Percentiles rank a stretch among this genome's conserved stretches.
Conservation (phyloP, 371 early-diverging fungal genomes). For the Mortierella sp. region DNA sequence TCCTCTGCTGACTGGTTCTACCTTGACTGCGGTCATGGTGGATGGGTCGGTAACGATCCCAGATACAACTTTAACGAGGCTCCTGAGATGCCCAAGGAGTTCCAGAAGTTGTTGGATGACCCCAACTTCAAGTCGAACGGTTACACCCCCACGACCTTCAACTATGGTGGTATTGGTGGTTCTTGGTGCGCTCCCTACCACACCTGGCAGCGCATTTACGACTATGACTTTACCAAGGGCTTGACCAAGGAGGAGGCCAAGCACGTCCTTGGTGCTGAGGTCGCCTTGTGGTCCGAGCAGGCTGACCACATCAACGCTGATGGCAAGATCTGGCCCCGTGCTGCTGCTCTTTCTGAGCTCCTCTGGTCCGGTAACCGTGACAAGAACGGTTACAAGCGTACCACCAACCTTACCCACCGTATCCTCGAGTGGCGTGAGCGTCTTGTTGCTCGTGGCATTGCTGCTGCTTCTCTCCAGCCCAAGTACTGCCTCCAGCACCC, state of each 20-base stretch:
- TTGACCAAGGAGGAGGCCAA: conserved; percentile 60
- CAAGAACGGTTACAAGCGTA: conserved; percentile 60
- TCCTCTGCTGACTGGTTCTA: conserved; percentile 69
- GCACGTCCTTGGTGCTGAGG: conserved; percentile 66
- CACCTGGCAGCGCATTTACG: conserved; percentile 84
- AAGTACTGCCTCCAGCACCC: conserved; percentile 55
- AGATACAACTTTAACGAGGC: conserved; percentile 44
- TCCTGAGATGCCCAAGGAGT: conserved; percentile 31
- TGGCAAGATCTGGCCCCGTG: conserved; percentile 76
- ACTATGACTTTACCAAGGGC: conserved; percentile 71
- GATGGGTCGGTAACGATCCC: conserved; percentile 51
- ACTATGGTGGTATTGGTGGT: conserved; percentile 61
- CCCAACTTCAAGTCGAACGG: conserved; percentile 29
- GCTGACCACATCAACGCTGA: conserved; percentile 70
- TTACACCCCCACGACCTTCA: conserved; percentile 30
- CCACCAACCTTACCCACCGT: conserved; percentile 71
- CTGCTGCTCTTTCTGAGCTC: conserved; percentile 77
- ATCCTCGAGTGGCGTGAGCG: conserved; percentile 80
- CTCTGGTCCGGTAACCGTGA: conserved; percentile 80
- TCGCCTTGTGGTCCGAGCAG: conserved; percentile 82
- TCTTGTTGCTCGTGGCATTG: conserved; percentile 55
- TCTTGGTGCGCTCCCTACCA: conserved; percentile 88
- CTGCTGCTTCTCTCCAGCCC: conserved; percentile 48
- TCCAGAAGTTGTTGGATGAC: conserved; percentile 15
- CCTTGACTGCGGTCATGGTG: conserved; percentile 78